Conservation (phyloP, 495 filamentous ascomycete genomes). For the Niebla homalea region DNA sequence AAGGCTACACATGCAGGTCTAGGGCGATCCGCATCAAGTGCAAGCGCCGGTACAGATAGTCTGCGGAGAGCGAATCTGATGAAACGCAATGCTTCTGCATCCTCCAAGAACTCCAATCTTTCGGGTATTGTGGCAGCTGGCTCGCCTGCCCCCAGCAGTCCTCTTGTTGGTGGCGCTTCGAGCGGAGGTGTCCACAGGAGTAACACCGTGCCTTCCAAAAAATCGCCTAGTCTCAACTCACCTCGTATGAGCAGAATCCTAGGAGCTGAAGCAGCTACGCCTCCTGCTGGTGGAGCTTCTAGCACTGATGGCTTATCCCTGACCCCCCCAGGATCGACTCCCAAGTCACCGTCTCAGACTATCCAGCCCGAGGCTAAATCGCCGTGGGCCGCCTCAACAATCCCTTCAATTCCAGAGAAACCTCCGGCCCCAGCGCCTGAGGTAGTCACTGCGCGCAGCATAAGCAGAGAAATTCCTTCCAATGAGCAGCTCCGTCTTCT, state of each 20-base stretch:
- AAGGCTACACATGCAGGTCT: conserved; percentile 42
- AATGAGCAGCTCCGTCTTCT: conserved; percentile 31
- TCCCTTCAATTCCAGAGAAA: conserved; percentile 5
- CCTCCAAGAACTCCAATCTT: conserved; percentile 54
- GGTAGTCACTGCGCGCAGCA: not conserved
- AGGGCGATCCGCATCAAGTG: conserved; percentile 67
- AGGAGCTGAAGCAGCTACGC: conserved; percentile 21
- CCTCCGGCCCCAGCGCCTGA: conserved; percentile 1
- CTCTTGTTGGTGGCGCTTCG: conserved; percentile 24
- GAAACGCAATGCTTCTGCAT: conserved; percentile 72
- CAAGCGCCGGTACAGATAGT: conserved; percentile 76
- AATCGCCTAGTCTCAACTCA: conserved; percentile 56
- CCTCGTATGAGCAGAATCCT: conserved; percentile 37
- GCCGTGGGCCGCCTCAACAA: not conserved
- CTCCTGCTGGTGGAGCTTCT: conserved; percentile 17
- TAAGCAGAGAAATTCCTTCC: conserved; percentile 18
- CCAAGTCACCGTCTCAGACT: not conserved
- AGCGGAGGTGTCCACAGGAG: conserved; percentile 67
- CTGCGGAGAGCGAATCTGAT: conserved; percentile 65
- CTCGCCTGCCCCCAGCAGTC: conserved; percentile 46
- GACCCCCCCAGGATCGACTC: too few relatives aligned
- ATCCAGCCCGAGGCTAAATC: not conserved
- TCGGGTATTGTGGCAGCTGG: conserved; percentile 56
- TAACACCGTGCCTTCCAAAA: conserved; percentile 92
- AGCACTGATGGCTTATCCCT: too few relatives aligned